Evolutionary conservation across 306 rosid species (phyloP), one percentile per base, ranked within the genome.

Genomic region (Bauhinia variegata): DNA sequence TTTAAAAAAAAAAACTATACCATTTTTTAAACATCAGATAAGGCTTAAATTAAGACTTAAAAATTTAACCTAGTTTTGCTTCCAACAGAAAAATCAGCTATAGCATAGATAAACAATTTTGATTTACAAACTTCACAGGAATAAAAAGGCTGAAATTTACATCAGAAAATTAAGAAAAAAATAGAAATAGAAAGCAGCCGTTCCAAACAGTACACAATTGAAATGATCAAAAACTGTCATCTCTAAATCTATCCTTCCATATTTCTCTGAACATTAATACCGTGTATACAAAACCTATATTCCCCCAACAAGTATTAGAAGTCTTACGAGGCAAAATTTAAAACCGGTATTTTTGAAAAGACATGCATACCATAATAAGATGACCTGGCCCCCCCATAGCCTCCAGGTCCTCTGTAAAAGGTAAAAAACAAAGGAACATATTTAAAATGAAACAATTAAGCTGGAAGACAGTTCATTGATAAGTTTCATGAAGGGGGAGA

Each of bases 311-410:
- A 23, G 28, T 1, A 23, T 23, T 23, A 23, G 28, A 23, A 23
- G 28, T 23, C 28, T 23, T 23, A 23, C 2, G 2, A 1, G 28
- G 3, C 59, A 60, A 52, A 54, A 34, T 14, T 17, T 10, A 18
- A 56, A 42, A 32, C 9, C 7, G 1, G 31, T n/a, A 42, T 12
- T 31, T 18, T 3, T 11, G 32, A 57, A 71, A 61, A 28, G 19
- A 54, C 74, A 57, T 91, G 91, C 74, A 57, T 91, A 95, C 99
- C 97, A 50, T 90, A 84, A 80, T 88, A 53, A 66, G 88, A 80
- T 49, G 98, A 88, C 62, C 92, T 84, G 15, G 83, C 77, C 28
- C 89, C 96, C 14, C 97, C 92, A 75, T 88, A 47, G 74, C 79
- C 46, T 0, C 54, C 76, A 7, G 96, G 91, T 32, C 87, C 96